Evolutionary conservation across 1,284 basidiomycete species (phyloP), one percentile per base, ranked within the genome.

Genomic region (Meira nashicola): DNA sequence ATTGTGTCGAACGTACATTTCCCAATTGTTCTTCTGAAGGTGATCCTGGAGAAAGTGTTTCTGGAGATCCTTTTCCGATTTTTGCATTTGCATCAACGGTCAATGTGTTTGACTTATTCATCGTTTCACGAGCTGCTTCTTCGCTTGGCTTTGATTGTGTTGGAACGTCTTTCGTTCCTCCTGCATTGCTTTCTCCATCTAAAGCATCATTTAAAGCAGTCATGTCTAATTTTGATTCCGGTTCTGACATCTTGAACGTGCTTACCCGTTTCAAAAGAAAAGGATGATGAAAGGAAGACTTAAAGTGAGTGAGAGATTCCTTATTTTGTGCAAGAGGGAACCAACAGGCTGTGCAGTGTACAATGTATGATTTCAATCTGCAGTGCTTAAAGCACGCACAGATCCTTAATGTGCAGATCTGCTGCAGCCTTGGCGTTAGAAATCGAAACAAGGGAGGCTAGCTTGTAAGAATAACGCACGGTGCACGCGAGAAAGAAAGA

Each of bases 191-290:
- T 33, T 8, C 28, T 4, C 28, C 28, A 33, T 33, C 28, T 5
- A 53, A 33, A 39, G 50, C 50, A 25, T 53, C 50, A n/a, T 5
- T 15, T 15, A 53, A 41, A 39, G 50, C 50, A 4, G 50, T 53
- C 50, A 53, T 14, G 28, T 53, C 50, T 6, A 53, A 33, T 8
- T 53, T 53, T 2, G 50, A 15, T 2, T 15, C 28, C 12, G 50
- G 50, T 33, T 53, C 50, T n/a, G 50, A 53, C 50, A 53, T 53
- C 19, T 43, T 19, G 40, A 43, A 15, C 6, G 14, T 5, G 23
- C 21, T 46, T 21, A 10, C 10, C 17, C 9, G 14, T 12, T 21
- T n/a, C 10, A 46, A 46, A 21, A 21, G 12, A 46, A 46, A 46
- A 21, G 14, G 11, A 40, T 11, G 11, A 40, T 11, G 39, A n/a